Base-by-base conservation (phyloP, 2,329 filamentous ascomycete species). In the Passalora sequoiae region DNA sequence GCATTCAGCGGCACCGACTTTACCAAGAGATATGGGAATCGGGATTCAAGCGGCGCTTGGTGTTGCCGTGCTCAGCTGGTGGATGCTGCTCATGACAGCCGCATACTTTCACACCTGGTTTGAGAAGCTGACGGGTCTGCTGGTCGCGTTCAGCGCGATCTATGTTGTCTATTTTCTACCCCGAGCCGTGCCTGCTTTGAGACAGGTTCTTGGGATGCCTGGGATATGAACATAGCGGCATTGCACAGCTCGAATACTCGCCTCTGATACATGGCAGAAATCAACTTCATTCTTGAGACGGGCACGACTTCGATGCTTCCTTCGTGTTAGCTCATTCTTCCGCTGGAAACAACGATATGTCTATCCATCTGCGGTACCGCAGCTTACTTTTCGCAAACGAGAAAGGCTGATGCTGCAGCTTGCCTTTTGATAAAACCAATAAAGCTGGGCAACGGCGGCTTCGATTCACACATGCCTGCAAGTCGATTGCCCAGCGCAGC, bases 91-190 rank as follows among this genome's bases (percentile, higher is more conserved):
- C 49, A 98, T 98, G 92, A 98, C 92, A 29, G 89, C 89, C 2
- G 89, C 94, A 28, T 98, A 91, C 74, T 98, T 98, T 61, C 92
- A 98, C 66, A 98, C 92, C 0, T 97, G 91, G 89, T 83, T 94
- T 58, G 92, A 98, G 71, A 98, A 97, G 83, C 69, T 73, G 39
- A 74, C 71, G 12, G 72, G 71, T 0, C 55, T 73, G 39, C 16
- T 70, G n/a, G 70, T 74, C 16, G 72, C 71, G 1, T 71, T 72
- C 49, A 51, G 51, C 10, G 67, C 65, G 6, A 52, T 75, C 12
- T 73, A 68, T 52, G 44, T 58, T 2, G 65, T 74, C 4, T 75
- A 75, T 53, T 73, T 74, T 48, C 56, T 70, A 36, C 72, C 72
- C 2, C 61, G 71, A 36, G 70, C 64, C 1, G 55, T 70, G 5